Evolutionary conservation across 1,139 yeast genomes (phyloP).

Genomic region (Suhomyces coccinellae): DNA sequence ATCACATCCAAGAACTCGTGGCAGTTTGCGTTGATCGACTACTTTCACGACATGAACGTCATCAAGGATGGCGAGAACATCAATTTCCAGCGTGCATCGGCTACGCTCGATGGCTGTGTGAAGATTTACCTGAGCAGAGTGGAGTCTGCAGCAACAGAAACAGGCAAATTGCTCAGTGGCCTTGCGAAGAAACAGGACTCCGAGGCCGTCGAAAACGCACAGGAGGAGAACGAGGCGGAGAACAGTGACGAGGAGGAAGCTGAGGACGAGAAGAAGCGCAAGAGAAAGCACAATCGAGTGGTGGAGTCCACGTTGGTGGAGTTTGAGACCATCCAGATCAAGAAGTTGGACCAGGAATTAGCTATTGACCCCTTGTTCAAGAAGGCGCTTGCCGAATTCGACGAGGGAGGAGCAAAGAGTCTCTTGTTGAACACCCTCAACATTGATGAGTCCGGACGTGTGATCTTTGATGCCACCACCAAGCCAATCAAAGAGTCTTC

Average conservation of each 20-base stretch:
- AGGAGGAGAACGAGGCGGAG: constrained; percentile 28
- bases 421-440: constrained; percentile 69
- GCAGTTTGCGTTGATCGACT: constrained; percentile 88
- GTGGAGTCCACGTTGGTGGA: constrained; percentile 49
- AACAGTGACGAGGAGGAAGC: constrained; percentile 23
- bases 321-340: constrained; percentile 62
- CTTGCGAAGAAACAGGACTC: constrained; percentile 35
- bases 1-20: constrained; percentile 68
- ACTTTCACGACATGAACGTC: constrained; percentile 69
- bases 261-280: constrained; percentile 25
- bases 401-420: constrained; percentile 94
- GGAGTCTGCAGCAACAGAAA: constrained; percentile 89
- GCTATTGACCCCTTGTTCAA: constrained; percentile 86
- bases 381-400: constrained; percentile 87
- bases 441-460: constrained; percentile 57
- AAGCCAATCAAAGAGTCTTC: constrained; percentile 21
- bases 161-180: constrained; percentile 83
- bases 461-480: constrained; percentile 61
- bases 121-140: constrained; percentile 83
- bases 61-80: constrained; percentile 61
- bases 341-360: constrained; percentile 73
- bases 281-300: constrained; percentile 41
- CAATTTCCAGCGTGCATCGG: constrained; percentile 75
- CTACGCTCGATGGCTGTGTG: constrained; percentile 83
- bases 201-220: constrained; percentile 16